Evolutionary conservation across 768 basidiomycete species (phyloP).

Genomic region (Naganishia antarctica): DNA sequence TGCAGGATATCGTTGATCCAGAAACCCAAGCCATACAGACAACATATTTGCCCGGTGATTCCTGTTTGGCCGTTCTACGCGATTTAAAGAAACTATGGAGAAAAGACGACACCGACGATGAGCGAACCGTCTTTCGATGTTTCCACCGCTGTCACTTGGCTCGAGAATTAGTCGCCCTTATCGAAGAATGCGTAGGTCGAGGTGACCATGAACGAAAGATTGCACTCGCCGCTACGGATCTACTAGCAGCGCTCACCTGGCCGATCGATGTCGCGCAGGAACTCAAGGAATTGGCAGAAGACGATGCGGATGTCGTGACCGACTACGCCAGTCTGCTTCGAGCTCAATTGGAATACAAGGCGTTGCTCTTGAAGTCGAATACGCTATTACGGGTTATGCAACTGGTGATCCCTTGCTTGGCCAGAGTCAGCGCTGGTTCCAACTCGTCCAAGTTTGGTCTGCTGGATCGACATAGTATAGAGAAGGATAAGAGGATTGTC

Average conservation of each 20-base stretch:
- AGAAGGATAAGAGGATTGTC: conserved; percentile 79
- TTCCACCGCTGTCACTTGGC: conserved; percentile 81
- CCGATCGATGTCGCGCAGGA: conserved; percentile 94
- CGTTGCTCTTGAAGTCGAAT: conserved; percentile 37
- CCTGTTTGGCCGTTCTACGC: conserved; percentile 56
- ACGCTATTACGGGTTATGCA: conserved; percentile 40
- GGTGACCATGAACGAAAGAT: conserved; percentile 49
- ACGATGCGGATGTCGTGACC: conserved; percentile 68
- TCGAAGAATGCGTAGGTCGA: conserved; percentile 52
- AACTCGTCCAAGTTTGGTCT: not conserved
- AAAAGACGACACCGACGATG: conserved; percentile 94
- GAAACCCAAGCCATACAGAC: conserved; percentile 31
- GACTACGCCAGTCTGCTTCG: conserved; percentile 80
- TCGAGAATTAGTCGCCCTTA: conserved; percentile 81
- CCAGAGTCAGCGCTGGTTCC: conserved; percentile 52
- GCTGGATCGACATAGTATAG: conserved; percentile 55
- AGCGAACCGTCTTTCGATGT: conserved; percentile 87
- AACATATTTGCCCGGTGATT: conserved; percentile 49
- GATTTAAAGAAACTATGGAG: conserved; percentile 95
- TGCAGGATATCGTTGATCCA: conserved; percentile 20
- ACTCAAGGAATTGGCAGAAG: conserved; percentile 77
- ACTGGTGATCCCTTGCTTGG: conserved; percentile 71
- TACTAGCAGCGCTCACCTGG: conserved; percentile 98
- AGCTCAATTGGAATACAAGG: conserved; percentile 84
- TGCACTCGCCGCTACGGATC: conserved; percentile 56